Evolutionary conservation across 2,329 filamentous ascomycete genomes (phyloP).

Genomic region (Verticillium zaregamsianum): DNA sequence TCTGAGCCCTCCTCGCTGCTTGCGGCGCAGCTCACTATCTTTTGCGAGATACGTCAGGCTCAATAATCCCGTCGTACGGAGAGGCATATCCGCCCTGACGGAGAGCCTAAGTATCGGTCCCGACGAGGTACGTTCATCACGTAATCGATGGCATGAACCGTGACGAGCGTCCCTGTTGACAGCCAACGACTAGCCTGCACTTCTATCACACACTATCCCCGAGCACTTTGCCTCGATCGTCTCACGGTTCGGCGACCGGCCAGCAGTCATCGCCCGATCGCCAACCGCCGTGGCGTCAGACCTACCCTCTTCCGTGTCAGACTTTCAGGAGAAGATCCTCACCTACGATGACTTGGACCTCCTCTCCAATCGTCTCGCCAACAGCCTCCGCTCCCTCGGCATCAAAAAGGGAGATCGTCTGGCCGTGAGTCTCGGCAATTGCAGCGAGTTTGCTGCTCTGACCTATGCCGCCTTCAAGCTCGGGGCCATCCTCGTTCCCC

Average conservation of each 20-base stretch:
- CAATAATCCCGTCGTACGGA: neutral
- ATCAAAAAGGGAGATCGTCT: conserved; percentile 81
- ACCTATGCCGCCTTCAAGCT: conserved; percentile 92
- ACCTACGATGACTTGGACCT: conserved; percentile 74
- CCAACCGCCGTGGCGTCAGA: conserved; percentile 25
- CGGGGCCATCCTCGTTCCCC: conserved; percentile 86
- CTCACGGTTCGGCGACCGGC: conserved; percentile 57
- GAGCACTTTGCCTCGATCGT: conserved; percentile 68
- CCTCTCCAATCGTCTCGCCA: conserved; percentile 71
- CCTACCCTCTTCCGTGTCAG: conserved; percentile 44
- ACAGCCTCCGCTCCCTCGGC: conserved; percentile 64
- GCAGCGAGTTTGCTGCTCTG: conserved; percentile 74
- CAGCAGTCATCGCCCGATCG: conserved; percentile 50
- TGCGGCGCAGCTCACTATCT: neutral
- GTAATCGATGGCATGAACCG: neutral
- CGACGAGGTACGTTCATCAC: neutral
- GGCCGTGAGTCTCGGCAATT: conserved; percentile 82
- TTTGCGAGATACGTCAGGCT: neutral
- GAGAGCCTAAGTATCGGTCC: conserved; percentile 6
- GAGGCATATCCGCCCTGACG: neutral
- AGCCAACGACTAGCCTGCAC: conserved; percentile 48
- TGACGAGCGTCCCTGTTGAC: neutral
- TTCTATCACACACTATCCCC: conserved; percentile 66
- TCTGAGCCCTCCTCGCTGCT: neutral
- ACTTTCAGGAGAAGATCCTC: conserved; percentile 58